Conservation (phyloP, 305 asterid species). For the Fraxinus xanthoxyloides region DNA sequence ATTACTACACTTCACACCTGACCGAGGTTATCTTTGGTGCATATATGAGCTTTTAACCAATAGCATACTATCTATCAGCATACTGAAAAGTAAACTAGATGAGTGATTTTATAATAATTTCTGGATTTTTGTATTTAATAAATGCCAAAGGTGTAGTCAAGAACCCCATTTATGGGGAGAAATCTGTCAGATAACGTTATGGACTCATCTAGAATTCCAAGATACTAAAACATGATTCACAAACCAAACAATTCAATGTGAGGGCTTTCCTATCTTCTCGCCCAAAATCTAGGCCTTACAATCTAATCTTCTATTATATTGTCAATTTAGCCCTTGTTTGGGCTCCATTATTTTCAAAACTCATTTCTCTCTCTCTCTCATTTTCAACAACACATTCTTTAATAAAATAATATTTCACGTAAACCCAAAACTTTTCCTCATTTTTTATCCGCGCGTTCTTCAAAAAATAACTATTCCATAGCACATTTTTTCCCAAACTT, state of each 20-base stretch:
- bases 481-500: background rate
- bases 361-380: background rate
- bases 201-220: background rate
- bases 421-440: background rate
- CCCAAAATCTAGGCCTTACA: background rate
- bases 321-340: background rate
- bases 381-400: background rate
- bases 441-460: background rate
- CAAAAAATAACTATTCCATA: too few species aligned
- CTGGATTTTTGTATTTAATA: background rate
- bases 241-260: background rate
- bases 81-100: background rate
- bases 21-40: background rate
- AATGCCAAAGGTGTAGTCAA: background rate
- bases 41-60: constrained; percentile 1
- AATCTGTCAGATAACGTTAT: background rate
- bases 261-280: background rate
- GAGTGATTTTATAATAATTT: background rate
- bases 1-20: background rate
- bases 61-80: background rate
- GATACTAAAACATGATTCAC: background rate
- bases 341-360: background rate
- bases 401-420: background rate
- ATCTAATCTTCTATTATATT: background rate
- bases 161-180: background rate